Base-by-base conservation (phyloP, 2,329 filamentous ascomycete species). In the Fusarium duplospermum region DNA sequence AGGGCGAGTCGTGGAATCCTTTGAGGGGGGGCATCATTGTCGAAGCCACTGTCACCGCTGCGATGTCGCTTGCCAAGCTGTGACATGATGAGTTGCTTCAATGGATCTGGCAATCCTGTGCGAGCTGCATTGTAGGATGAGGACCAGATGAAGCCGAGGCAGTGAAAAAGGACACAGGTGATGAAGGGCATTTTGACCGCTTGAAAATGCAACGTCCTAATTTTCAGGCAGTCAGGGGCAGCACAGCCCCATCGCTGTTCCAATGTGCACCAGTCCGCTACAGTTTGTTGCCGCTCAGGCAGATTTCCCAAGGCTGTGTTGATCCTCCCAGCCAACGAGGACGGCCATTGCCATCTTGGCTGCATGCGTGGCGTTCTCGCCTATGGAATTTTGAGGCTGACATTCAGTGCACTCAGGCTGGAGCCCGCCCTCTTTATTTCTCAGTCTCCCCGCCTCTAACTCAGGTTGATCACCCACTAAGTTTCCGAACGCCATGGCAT, bases 241-340 rank as follows among this genome's bases (percentile, higher is more conserved):
- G 22, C 36, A 60, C 57, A 60, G 57, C 57, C 36, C 57, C 36
- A n/a, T 27, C 8, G 36, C 27, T 42, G n/a, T 22, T 31, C 24
- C 4, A 31, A 60, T 45, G 27, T 59, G 57, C 57, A 42, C 35
- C 57, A 58, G 33, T 18, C 33, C 13, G 14, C n/a, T 24, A 22
- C n/a, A 38, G 54, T 24, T 18, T 38, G 9, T 38, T 58, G 33
- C 57, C 35, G 57, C 36, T 18, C 57, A 40, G 35, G 57, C 35
- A 31, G 18, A 42, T 18, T 57, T 33, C 3, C 3, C 31, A 33
- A 33, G 31, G 11, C 31, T 33, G 11, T 33, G 31, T 33, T 33
- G 31, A 11, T 33, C 31, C 31, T 33, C 31, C 31, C 31, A 11
- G 31, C 31, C 31, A 33, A 33, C 31, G 31, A 33, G 31, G 10